Base-by-base conservation (phyloP, 257 asterid species). In the Solanum paucissectum region DNA sequence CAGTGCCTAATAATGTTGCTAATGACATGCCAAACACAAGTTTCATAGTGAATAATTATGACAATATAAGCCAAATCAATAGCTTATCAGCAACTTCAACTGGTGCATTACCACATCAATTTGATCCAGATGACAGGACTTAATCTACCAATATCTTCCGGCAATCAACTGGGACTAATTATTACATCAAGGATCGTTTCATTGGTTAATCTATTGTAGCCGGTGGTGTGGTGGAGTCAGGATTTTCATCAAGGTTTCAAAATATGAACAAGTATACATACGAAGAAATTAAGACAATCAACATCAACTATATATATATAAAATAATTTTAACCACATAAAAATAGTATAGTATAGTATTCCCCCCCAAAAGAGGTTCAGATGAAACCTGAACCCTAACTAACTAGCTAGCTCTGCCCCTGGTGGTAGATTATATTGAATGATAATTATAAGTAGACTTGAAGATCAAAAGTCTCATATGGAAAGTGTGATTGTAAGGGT, bases 201-300 rank as follows among this genome's bases (percentile, higher is more conserved):
- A n/a, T 77, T n/a, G 23, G 34, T 77, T 42, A 11, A 40, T 75
- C 11, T 38, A 1, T n/a, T 23, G 3, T 38, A 12, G 36, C 0
- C 0, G 9, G n/a, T 55, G 29, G 3, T 9, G 29, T 60, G 29
- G 13, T 8, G 0, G 13, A 60, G 12, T 0, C 13, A 23, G 0
- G 29, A 29, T 29, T 29, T 29, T 29, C 29, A 29, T 29, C 29
- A 9, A 0, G 4, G 5, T 4, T 60, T 60, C 11, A 60, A 8
- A 60, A 23, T 60, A 21, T 58, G 12, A 58, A 55, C 0, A 58
- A 58, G 25, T 20, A 49, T 49, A 0, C 23, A 5, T 49, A 49
- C 1, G 1, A 49, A 49, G 60, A 49, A 49, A 49, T 49, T 0
- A 49, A 49, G 8, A 14, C 7, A 0, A 49, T 58, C 12, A 58